A percentile compares a stretch with the other conserved stretches of the same genome.
phyloP scores from a whole-genome alignment of 1,139 yeast genomes.

The Kurtzmaniella quercitrusa region DNA sequence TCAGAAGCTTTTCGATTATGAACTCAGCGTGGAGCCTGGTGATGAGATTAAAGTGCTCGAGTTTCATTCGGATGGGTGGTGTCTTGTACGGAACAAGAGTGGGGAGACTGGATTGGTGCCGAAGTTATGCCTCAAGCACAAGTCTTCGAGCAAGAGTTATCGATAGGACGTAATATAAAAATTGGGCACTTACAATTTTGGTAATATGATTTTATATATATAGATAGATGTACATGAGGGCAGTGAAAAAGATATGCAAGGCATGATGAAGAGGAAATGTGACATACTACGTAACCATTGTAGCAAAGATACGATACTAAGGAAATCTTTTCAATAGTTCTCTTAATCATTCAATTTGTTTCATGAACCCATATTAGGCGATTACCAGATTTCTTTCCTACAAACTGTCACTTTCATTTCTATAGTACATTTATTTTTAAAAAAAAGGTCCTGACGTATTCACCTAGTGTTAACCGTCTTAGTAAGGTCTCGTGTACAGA shows the following conservation, averaged over 20 bases:
- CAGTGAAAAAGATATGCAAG: too few species aligned
- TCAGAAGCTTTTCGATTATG: constrained; percentile 28
- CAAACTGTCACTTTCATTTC: not conserved
- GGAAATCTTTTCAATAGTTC: too few species aligned
- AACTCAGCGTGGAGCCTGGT: constrained; percentile 27
- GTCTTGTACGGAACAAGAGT: constrained; percentile 18
- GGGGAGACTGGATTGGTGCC: constrained; percentile 33
- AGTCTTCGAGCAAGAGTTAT: constrained; percentile 3
- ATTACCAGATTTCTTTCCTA: not conserved
- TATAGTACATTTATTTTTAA: not conserved
- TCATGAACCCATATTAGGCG: too few species aligned
- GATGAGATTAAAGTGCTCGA: constrained; percentile 25
- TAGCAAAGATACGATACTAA: too few species aligned
- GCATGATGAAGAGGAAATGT: too few species aligned
- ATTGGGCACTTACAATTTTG: not conserved
- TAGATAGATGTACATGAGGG: too few species aligned
- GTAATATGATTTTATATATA: too few species aligned
- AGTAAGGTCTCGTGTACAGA: constrained; percentile 5
- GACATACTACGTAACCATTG: too few species aligned
- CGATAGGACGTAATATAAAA: not conserved
- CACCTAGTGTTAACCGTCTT: too few species aligned
- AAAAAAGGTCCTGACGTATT: too few species aligned
- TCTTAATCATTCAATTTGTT: too few species aligned
- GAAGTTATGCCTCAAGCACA: constrained; percentile 20
- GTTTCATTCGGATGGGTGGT: constrained; percentile 41